Conservation (phyloP, 352 stramenopile genomes). For the Globisporangium spiculum region DNA sequence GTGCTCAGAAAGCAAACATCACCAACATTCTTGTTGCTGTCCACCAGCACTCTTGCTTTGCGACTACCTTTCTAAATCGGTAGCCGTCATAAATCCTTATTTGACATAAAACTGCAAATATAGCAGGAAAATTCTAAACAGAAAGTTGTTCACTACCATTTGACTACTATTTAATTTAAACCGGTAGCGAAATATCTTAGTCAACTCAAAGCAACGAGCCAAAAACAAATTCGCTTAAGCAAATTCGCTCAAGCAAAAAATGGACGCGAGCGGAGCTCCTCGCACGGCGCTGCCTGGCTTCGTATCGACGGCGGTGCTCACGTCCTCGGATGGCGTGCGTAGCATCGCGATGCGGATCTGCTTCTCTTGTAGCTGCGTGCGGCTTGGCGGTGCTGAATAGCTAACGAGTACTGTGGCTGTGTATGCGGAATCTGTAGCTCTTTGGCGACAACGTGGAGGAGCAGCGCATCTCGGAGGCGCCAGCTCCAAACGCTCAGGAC, state of each 20-base stretch:
- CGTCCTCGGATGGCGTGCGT: constrained; percentile 79
- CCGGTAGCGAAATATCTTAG: not conserved
- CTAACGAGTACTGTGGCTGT: not conserved
- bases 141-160: too few relatives aligned
- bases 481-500: constrained; percentile 38
- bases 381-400: not conserved
- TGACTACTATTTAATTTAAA: not conserved
- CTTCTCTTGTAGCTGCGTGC: not conserved
- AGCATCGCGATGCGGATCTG: not conserved
- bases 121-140: too few relatives aligned
- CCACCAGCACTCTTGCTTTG: not conserved
- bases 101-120: too few relatives aligned
- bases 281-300: constrained; percentile 51
- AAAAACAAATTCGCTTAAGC: not conserved
- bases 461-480: constrained; percentile 68
- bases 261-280: constrained; percentile 6
- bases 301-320: constrained; percentile 80
- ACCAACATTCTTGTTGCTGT: not conserved
- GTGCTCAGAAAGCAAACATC: not conserved
- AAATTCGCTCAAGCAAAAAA: not conserved
- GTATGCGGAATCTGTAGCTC: constrained; percentile 39
- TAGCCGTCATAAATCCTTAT: too few relatives aligned
- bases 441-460: constrained; percentile 88
- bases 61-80: not conserved
- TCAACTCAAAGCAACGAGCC: not conserved